Percentiles rank a stretch among this genome's conserved stretches.
Evolutionary conservation across 106 monocot genomes (phyloP).

Genomic region (Hemerocallis citrina): DNA sequence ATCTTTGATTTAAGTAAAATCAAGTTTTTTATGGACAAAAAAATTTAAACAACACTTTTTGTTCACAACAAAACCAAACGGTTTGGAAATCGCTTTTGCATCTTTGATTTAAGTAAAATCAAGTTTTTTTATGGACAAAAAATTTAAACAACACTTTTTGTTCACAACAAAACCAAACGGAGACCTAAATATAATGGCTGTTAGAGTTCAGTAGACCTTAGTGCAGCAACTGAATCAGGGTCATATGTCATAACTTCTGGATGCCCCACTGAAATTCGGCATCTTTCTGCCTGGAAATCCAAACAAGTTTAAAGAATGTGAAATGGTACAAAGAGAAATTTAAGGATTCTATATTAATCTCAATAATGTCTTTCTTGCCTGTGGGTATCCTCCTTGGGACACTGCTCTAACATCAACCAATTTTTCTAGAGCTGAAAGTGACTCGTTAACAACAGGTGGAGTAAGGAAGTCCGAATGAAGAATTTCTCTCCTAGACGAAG

Average conservation of each 20-base stretch:
- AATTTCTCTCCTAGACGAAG: constrained; percentile 66
- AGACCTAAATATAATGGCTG: too few species aligned
- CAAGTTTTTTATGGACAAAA: too few species aligned
- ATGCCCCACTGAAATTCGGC: constrained; percentile 80
- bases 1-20: too few species aligned
- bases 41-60: too few species aligned
- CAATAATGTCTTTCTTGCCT: constrained; percentile 23
- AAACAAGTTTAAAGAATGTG: not conserved
- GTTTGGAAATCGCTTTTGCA: too few species aligned
- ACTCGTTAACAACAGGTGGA: constrained; percentile 65
- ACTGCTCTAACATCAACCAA: constrained; percentile 59
- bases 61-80: constrained; percentile 13
- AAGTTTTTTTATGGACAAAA: too few species aligned
- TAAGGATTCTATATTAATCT: not conserved
- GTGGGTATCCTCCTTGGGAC: constrained; percentile 86
- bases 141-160: too few species aligned
- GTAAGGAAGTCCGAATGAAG: constrained; percentile 86
- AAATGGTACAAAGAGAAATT: not conserved
- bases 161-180: constrained; percentile 15
- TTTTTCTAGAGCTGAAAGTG: constrained; percentile 61
- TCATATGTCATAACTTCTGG: constrained; percentile 45
- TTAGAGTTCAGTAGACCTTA: constrained; percentile 74
- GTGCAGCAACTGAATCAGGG: constrained; percentile 73
- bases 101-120: too few species aligned
- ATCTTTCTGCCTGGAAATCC: constrained; percentile 69